Evolutionary conservation across 192 early-diverging fungal genomes (phyloP).

Genomic region (Coemansia erecta): DNA sequence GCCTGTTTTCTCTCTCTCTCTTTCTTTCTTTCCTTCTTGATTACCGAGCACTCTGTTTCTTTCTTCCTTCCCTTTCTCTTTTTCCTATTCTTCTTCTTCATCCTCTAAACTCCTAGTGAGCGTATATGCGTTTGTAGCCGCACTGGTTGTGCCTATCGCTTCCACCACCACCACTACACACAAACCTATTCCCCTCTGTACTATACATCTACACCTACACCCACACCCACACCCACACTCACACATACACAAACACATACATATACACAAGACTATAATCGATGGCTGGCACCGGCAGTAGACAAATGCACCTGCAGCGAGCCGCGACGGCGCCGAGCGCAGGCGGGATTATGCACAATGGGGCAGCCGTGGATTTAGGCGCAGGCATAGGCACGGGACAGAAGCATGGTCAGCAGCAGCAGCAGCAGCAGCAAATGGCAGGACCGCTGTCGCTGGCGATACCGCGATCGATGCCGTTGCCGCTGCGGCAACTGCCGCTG

Average conservation of each 20-base stretch:
- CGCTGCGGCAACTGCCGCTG: too few species aligned
- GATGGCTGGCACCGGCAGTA: background rate
- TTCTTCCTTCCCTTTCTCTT: background rate
- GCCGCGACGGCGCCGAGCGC: slow-evolving; percentile 16
- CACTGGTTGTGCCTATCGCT: too few species aligned
- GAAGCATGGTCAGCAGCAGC: slow-evolving; percentile 5
- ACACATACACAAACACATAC: background rate
- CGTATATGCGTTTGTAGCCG: too few species aligned
- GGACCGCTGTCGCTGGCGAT: background rate
- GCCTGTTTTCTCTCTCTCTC: background rate
- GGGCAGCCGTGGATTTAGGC: background rate
- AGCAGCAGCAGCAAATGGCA: slow-evolving; percentile 3
- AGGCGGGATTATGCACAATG: background rate
- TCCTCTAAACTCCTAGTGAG: background rate
- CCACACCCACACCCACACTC: slow-evolving; percentile 4
- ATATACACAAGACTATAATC: background rate
- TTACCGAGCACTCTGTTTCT: background rate
- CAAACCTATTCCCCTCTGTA: background rate
- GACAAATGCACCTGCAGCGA: slow-evolving; percentile 11
- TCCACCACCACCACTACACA: background rate
- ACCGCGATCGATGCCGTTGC: too few species aligned
- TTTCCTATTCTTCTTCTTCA: background rate
- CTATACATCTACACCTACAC: background rate
- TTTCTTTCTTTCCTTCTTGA: slow-evolving; percentile 3
- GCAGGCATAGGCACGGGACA: background rate